Conservation (phyloP, 2,329 filamentous ascomycete species). For the Epichloe amarillans region DNA sequence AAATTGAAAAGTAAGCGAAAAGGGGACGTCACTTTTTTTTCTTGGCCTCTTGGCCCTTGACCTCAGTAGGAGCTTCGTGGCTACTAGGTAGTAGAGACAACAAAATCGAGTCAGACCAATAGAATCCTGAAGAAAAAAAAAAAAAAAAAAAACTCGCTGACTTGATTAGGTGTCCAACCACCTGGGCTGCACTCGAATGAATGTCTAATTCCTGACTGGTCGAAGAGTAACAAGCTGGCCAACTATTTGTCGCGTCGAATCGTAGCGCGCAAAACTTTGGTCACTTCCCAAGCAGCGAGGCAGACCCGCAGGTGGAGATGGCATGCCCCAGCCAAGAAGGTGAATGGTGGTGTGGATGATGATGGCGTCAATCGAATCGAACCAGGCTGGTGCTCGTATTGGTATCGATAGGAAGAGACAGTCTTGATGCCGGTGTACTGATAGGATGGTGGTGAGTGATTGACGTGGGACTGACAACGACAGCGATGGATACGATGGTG, state of each 20-base stretch:
- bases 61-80: too few relatives aligned
- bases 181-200: too few relatives aligned
- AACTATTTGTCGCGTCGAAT: background rate
- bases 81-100: too few relatives aligned
- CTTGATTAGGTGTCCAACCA: too few relatives aligned
- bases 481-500: background rate
- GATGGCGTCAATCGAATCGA: background rate
- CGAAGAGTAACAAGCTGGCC: too few relatives aligned
- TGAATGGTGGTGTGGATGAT: background rate
- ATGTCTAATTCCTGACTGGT: too few relatives aligned
- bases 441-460: too few relatives aligned
- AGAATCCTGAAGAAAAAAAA: too few relatives aligned
- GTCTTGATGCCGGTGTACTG: too few relatives aligned
- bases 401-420: background rate
- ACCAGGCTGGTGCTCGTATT: background rate
- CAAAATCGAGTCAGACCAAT: too few relatives aligned
- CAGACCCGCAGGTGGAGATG: background rate
- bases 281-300: background rate
- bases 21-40: background rate
- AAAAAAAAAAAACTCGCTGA: too few relatives aligned
- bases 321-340: background rate
- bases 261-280: background rate
- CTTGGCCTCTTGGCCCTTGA: background rate
- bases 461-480: background rate
- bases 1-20: background rate